These are phyloP conservation scores for Macrolepiota albuminosa DNA, from an alignment of 768 basidiomycete genomes.

Conservation along the genomic window DNA sequence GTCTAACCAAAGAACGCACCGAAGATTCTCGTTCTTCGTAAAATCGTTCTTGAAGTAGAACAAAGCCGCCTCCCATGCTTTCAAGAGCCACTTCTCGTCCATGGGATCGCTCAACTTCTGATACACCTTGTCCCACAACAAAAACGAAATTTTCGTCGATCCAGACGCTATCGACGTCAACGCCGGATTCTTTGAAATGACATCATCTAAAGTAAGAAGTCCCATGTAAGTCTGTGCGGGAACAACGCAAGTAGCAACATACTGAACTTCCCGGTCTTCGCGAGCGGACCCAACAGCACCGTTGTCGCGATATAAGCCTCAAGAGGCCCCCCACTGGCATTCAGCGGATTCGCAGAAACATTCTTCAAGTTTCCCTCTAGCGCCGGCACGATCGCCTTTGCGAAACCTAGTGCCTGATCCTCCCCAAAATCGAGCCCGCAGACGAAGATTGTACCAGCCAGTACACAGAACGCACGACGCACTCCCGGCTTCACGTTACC, in stretches of 20 bases:
- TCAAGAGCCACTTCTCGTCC: constrained; percentile 75
- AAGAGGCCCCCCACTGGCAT: constrained; percentile 57
- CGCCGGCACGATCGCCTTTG: constrained; percentile 48
- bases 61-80: constrained; percentile 51
- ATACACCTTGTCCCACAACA: constrained; percentile 86
- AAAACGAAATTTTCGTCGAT: constrained; percentile 72
- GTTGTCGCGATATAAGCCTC: constrained; percentile 83
- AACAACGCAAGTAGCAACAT: constrained; percentile 16
- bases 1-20: constrained; percentile 34
- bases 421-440: constrained; percentile 36
- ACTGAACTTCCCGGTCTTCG: constrained; percentile 51
- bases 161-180: constrained; percentile 44
- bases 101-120: constrained; percentile 56
- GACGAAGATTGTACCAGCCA: constrained; percentile 57
- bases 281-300: constrained; percentile 58
- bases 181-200: constrained; percentile 42
- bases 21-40: constrained; percentile 44
- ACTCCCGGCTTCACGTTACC: constrained; percentile 54
- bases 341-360: constrained; percentile 56
- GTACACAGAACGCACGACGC: constrained; percentile 56
- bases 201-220: constrained; percentile 30
- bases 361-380: constrained; percentile 71
- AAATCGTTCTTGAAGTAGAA: constrained; percentile 46
- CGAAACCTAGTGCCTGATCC: constrained; percentile 45
- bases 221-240: constrained; percentile 1